Conservation (phyloP, 441 rosid species). For the Viola pubescens region DNA sequence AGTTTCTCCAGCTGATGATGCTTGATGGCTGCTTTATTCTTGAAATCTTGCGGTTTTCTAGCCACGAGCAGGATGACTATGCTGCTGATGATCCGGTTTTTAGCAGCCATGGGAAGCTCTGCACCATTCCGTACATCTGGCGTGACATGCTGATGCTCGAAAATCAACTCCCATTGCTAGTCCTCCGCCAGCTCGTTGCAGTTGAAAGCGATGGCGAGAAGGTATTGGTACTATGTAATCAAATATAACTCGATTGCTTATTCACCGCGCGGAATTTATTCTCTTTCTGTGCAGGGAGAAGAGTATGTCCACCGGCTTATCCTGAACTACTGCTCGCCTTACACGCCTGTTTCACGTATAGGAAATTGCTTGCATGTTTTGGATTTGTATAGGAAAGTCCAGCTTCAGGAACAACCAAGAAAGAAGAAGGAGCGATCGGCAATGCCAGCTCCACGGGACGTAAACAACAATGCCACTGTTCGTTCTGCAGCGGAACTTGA, state of each 20-base stretch:
- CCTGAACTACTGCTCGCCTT: slow-evolving; percentile 28
- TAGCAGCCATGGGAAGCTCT: slow-evolving; percentile 35
- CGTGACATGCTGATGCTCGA: slow-evolving; percentile 45
- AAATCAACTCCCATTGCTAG: slow-evolving; percentile 40
- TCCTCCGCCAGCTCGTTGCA: slow-evolving; percentile 23
- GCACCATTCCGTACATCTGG: slow-evolving; percentile 28
- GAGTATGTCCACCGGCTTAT: slow-evolving; percentile 27
- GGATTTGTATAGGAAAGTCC: slow-evolving; percentile 32
- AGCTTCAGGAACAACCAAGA: slow-evolving; percentile 13
- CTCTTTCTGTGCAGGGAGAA: slow-evolving; percentile 23
- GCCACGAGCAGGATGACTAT: slow-evolving; percentile 20
- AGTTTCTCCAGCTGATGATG: slow-evolving; percentile 36
- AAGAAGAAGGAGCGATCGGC: neutral
- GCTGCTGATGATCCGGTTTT: slow-evolving; percentile 35
- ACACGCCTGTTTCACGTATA: neutral
- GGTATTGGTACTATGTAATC: slow-evolving; percentile 12
- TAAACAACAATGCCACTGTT: slow-evolving; percentile 19
- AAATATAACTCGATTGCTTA: neutral
- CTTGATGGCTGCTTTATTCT: slow-evolving; percentile 52
- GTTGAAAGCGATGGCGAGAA: slow-evolving; percentile 19
- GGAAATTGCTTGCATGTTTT: slow-evolving; percentile 36
- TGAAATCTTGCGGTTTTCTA: slow-evolving; percentile 25
- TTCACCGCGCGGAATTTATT: neutral
- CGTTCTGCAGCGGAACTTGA: slow-evolving; percentile 35
- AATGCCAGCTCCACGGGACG: neutral